Conservation (phyloP, 1,284 basidiomycete species). For the Cryptococcus sp. region DNA sequence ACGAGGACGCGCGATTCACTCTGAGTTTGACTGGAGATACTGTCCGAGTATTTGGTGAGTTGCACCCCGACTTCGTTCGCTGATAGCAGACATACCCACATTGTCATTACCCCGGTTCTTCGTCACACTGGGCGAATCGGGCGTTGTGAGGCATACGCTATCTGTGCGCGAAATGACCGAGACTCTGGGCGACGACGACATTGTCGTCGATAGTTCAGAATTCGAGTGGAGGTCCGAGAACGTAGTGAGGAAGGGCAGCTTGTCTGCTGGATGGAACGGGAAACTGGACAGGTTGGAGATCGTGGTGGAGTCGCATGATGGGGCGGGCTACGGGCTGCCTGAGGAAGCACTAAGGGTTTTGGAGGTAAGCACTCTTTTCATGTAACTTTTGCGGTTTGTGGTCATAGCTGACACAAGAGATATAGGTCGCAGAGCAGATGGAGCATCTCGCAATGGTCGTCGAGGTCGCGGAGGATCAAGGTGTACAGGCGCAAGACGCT, state of each 20-base stretch:
- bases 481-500: too few species aligned
- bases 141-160: background rate
- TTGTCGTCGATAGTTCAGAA: background rate
- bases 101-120: conserved; percentile 16
- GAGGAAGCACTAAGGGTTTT: background rate
- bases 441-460: background rate
- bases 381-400: background rate
- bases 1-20: conserved; percentile 12
- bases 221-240: background rate
- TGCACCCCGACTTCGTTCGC: background rate
- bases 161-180: conserved; percentile 6
- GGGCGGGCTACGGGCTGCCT: background rate
- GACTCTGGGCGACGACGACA: background rate
- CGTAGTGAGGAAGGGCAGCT: background rate
- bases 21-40: conserved; percentile 7
- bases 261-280: background rate
- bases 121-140: conserved; percentile 4
- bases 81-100: conserved; percentile 10
- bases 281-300: background rate
- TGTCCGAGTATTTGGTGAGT: conserved; percentile 15
- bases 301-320: background rate
- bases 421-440: background rate
- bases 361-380: background rate
- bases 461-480: background rate
- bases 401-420: background rate